phyloP scores from a whole-genome alignment of 257 asterid species.

The Orobanche coerulescens region DNA sequence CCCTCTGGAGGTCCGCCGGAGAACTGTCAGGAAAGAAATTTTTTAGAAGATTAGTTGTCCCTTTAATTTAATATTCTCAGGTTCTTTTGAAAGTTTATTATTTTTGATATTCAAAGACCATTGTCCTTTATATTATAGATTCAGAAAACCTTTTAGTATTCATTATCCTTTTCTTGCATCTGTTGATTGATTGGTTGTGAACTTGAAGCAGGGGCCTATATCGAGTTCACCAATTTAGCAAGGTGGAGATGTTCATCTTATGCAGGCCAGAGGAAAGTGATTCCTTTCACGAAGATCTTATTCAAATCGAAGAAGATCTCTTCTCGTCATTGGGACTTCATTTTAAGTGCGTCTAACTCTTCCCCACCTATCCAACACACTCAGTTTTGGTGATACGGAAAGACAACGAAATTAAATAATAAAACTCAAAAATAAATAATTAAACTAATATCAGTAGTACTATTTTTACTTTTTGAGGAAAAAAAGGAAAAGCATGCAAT shows the following conservation, averaged over 20 bases:
- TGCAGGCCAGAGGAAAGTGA: constrained; percentile 89
- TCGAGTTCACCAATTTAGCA: constrained; percentile 97
- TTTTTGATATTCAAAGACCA: no score
- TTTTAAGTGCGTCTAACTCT: constrained; percentile 49
- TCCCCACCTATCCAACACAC: background rate
- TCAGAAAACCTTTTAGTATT: background rate
- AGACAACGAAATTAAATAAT: no score
- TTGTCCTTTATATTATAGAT: background rate
- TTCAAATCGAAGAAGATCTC: constrained; percentile 71
- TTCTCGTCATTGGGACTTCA: constrained; percentile 85
- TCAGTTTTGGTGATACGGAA: background rate
- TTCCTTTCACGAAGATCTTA: constrained; percentile 67
- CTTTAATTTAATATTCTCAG: no score
- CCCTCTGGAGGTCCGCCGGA: no score
- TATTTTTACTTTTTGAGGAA: no score
- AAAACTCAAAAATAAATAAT: no score
- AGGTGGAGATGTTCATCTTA: constrained; percentile 92
- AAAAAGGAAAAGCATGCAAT: background rate
- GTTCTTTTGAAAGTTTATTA: no score
- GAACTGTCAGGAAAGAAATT: no score
- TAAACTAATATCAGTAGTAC: no score
- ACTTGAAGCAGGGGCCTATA: constrained; percentile 74
- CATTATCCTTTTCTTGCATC: constrained; percentile 1
- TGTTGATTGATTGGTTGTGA: constrained; percentile 7
- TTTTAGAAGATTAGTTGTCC: no score